Conservation (phyloP, 148 eudicot genomes). For the Camellia sinensis region DNA sequence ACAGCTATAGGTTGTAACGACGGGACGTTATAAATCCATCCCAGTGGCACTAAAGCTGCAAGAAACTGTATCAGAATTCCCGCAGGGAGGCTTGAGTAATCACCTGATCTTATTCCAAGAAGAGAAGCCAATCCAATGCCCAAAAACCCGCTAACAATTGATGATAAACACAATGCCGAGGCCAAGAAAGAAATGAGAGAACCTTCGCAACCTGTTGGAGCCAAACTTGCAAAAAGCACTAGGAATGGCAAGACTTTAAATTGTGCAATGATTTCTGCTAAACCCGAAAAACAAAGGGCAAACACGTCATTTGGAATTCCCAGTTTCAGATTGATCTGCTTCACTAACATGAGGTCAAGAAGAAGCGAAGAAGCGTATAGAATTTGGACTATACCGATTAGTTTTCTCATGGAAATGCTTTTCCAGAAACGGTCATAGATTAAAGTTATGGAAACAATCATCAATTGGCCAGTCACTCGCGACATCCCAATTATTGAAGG, state of each 20-base stretch:
- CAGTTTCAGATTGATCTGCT: slow-evolving; percentile 51
- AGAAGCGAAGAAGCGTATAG: slow-evolving; percentile 72
- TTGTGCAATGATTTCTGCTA: slow-evolving; percentile 70
- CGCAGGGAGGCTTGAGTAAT: slow-evolving; percentile 58
- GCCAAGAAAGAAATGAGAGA: slow-evolving; percentile 83
- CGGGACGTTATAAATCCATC: slow-evolving; percentile 56
- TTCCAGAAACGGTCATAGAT: slow-evolving; percentile 64
- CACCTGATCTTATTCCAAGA: slow-evolving; percentile 60
- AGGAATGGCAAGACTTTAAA: slow-evolving; percentile 79
- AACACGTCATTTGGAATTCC: slow-evolving; percentile 68
- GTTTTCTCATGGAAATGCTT: slow-evolving; percentile 52
- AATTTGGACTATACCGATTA: slow-evolving; percentile 47
- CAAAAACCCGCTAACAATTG: slow-evolving; percentile 67
- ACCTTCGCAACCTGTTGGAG: slow-evolving; percentile 87
- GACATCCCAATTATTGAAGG: slow-evolving; percentile 82
- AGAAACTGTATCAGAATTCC: slow-evolving; percentile 68
- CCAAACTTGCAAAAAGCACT: slow-evolving; percentile 80
- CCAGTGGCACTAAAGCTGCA: slow-evolving; percentile 69
- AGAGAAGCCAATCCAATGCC: slow-evolving; percentile 74
- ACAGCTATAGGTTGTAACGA: slow-evolving; percentile 28
- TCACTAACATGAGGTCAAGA: slow-evolving; percentile 68
- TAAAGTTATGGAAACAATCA: slow-evolving; percentile 52
- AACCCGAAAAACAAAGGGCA: slow-evolving; percentile 72
- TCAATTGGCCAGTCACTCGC: slow-evolving; percentile 62
- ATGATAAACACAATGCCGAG: slow-evolving; percentile 71